Evolutionary conservation across 495 filamentous ascomycete genomes (phyloP).

Genomic region (Recurvomyces mirabilis): DNA sequence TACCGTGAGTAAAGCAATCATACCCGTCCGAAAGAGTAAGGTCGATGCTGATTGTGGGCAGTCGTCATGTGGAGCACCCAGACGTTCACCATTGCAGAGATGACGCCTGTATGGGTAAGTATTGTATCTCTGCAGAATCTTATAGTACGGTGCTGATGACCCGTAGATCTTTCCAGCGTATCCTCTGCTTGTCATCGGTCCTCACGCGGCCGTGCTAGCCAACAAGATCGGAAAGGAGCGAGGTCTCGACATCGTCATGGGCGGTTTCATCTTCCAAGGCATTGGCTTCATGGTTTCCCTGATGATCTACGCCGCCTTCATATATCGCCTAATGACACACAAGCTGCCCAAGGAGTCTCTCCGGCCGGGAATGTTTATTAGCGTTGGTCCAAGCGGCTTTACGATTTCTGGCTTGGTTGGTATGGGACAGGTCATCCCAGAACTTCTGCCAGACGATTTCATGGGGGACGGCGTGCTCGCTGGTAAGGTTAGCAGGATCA

Average conservation of each 20-base stretch:
- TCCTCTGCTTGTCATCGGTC: conserved; percentile 68
- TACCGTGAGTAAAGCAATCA: conserved; percentile 29
- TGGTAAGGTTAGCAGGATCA: conserved; percentile 44
- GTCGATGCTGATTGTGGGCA: too few relatives aligned
- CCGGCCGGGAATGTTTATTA: conserved; percentile 76
- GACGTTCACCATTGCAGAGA: conserved; percentile 70
- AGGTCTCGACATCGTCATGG: conserved; percentile 55
- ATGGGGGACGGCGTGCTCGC: conserved; percentile 38
- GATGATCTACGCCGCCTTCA: conserved; percentile 69
- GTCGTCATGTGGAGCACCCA: conserved; percentile 52
- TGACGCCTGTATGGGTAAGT: conserved; percentile 64
- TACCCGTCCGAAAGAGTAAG: not conserved
- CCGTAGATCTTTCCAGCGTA: conserved; percentile 83
- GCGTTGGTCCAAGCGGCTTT: conserved; percentile 68
- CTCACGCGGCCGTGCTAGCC: conserved; percentile 59
- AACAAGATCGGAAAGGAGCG: conserved; percentile 30
- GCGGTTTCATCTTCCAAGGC: conserved; percentile 64
- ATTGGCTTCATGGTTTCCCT: conserved; percentile 75
- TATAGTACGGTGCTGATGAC: too few relatives aligned
- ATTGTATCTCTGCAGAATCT: too few relatives aligned
- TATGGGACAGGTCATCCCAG: conserved; percentile 41
- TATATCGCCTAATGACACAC: conserved; percentile 85
- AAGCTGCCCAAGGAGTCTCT: conserved; percentile 69
- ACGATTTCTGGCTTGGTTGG: conserved; percentile 58
- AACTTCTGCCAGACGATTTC: conserved; percentile 36